Base-by-base conservation (phyloP, 768 basidiomycete genomes). In the Tricholoma sp. region DNA sequence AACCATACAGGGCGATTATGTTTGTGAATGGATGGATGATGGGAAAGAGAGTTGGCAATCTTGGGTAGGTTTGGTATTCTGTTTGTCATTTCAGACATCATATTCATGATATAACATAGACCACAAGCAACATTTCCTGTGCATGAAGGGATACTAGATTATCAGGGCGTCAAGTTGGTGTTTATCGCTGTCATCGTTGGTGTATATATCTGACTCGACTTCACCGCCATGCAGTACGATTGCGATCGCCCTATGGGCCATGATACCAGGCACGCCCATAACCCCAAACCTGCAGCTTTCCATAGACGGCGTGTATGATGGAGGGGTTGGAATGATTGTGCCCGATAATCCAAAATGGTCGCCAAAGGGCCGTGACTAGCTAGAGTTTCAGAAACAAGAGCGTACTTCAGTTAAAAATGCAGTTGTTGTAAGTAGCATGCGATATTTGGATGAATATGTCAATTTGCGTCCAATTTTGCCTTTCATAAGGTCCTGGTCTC, bases 1-100 rank as follows among this genome's bases (percentile, higher is more conserved):
- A 88, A 62, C 78, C 88, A 20, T 92, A 91, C 63, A 80, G 90
- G 13, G 84, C 85, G 3, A 75, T 83, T 44, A 61, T 93, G 41
- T 92, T 89, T 57, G 86, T 93, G 17, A 92, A 94, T 62, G 91
- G 91, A 11, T 94, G 91, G 91, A 86, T 88, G 82, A 89, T 89
- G 82, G 91, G 91, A 8, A 92, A 91, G 71, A 68, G 84, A 17
- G 77, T 87, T n/a, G 83, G 72, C 12, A 86, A 88, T 63, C 77
- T 88, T 1, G 86, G 87, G 88, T 83, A 58, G 56, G 78, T 66
- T 12, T 33, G 34, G 55, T 9, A 12, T 28, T 53, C 10, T 8
- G 17, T n/a, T 51, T 13, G 11, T 5, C 12, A 8, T 32, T 17
- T 49, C 8, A 17, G 28, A 10, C 9, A 4, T 44, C 24, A 31